These are phyloP conservation scores for Ophiocordyceps camponoti-floridani DNA, from an alignment of 2,329 filamentous ascomycete genomes.

Conservation along the genomic window DNA sequence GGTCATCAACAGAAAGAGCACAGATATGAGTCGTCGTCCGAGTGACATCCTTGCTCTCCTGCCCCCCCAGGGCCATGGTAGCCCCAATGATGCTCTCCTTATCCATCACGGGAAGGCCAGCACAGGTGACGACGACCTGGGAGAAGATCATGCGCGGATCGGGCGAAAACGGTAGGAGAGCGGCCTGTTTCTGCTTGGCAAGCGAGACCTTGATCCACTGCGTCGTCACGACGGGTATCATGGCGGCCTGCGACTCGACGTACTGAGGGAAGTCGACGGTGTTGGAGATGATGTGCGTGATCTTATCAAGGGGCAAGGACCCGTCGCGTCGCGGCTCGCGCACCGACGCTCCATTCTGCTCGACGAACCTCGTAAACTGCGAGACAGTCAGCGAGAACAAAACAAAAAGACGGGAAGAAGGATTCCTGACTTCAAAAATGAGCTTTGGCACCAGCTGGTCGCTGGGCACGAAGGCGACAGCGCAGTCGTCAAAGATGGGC, in stretches of 20 bases:
- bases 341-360: slow-evolving; percentile 31
- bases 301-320: slow-evolving; percentile 25
- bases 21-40: slow-evolving; percentile 78
- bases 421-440: slow-evolving; percentile 20
- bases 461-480: slow-evolving; percentile 27
- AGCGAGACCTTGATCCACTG: slow-evolving; percentile 64
- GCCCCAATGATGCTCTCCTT: slow-evolving; percentile 86
- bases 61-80: slow-evolving; percentile 74
- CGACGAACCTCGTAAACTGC: slow-evolving; percentile 23
- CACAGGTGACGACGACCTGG: slow-evolving; percentile 65
- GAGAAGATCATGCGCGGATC: slow-evolving; percentile 85
- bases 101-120: slow-evolving; percentile 69
- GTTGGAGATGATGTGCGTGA: slow-evolving; percentile 43
- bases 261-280: slow-evolving; percentile 90
- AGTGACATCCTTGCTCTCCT: slow-evolving; percentile 54
- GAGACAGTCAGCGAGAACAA: slow-evolving; percentile 1
- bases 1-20: slow-evolving; percentile 56
- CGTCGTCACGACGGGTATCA: slow-evolving; percentile 72
- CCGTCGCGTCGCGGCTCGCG: slow-evolving; percentile 29
- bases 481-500: slow-evolving; percentile 22
- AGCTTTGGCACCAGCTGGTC: slow-evolving; percentile 18
- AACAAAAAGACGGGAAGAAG: neutral
- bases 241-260: slow-evolving; percentile 49
- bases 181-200: slow-evolving; percentile 49
- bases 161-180: slow-evolving; percentile 71